Evolutionary conservation across 1,284 basidiomycete genomes (phyloP).

Genomic region (Boletellus deceptivus): DNA sequence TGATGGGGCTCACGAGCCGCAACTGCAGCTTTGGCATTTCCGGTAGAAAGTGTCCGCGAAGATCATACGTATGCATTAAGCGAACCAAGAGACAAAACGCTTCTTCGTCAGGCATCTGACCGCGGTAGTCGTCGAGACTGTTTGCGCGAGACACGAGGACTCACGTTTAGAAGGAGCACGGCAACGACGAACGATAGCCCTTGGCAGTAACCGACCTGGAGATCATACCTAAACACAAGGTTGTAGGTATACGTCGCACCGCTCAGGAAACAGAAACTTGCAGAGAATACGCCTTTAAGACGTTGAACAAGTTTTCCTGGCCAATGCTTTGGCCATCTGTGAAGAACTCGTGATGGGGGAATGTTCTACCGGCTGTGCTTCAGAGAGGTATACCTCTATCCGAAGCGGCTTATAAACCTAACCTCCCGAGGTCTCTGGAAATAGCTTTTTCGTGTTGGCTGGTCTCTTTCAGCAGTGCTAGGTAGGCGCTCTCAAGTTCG

Average conservation of each 20-base stretch:
- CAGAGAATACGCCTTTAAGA: constrained; percentile 96
- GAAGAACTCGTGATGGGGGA: constrained; percentile 97
- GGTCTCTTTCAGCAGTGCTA: constrained; percentile 78
- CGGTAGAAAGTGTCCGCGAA: constrained; percentile 93
- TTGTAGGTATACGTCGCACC: constrained; percentile 13
- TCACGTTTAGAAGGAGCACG: constrained; percentile 85
- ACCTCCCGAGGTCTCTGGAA: constrained; percentile 84
- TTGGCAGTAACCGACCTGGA: constrained; percentile 96
- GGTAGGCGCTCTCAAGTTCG: constrained; percentile 84
- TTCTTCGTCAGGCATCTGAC: constrained; percentile 98
- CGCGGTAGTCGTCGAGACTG: constrained; percentile 4
- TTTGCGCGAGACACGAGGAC: constrained; percentile 23
- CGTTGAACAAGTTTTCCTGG: constrained; percentile 96
- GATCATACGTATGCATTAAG: constrained; percentile 96
- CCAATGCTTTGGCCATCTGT: constrained; percentile 89
- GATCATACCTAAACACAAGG: constrained; percentile 68
- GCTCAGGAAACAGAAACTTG: constrained; percentile 36
- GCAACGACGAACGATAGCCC: constrained; percentile 96
- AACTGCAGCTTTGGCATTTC: constrained; percentile 98
- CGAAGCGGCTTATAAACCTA: constrained; percentile 11
- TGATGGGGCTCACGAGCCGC: constrained; percentile 61
- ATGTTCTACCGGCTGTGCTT: constrained; percentile 59
- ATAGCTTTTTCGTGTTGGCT: constrained; percentile 95
- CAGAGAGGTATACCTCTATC: constrained; percentile 9
- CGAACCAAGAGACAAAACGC: constrained; percentile 96